These are phyloP conservation scores for Venturia carpophila DNA, from an alignment of 2,329 filamentous ascomycete genomes.

Conservation along the genomic window DNA sequence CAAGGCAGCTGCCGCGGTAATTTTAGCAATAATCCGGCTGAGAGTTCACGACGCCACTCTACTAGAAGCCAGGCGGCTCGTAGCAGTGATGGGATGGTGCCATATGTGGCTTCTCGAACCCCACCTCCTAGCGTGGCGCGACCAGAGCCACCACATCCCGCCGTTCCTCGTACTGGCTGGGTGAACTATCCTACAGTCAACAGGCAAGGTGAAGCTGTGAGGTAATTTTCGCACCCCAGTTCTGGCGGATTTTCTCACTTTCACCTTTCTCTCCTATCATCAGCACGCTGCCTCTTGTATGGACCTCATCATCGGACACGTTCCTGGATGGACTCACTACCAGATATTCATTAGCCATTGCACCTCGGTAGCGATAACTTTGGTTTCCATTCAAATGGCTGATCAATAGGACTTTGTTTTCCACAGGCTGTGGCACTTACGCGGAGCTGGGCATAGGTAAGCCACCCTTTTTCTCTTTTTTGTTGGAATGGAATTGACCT, in stretches of 20 bases:
- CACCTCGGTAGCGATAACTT: not conserved
- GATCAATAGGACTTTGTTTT: not conserved
- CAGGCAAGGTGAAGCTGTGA: constrained; percentile 6
- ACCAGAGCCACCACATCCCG: not conserved
- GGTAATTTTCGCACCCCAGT: constrained; percentile 3
- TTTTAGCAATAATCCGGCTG: not conserved
- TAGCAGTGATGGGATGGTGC: not conserved
- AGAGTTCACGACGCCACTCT: not conserved
- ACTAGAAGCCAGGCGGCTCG: not conserved
- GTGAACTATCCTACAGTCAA: not conserved
- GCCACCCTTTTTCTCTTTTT: not conserved
- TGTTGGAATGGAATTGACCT: not conserved
- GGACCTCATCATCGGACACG: not conserved
- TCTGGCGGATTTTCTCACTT: not conserved
- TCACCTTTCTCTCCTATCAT: not conserved
- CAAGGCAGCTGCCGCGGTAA: not conserved
- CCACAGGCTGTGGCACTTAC: constrained; percentile 10
- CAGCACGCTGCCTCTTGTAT: not conserved
- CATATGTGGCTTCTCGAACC: not conserved
- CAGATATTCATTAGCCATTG: not conserved
- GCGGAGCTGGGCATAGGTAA: not conserved
- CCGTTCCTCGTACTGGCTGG: constrained; percentile 2
- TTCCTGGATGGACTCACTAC: not conserved
- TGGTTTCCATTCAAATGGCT: constrained; percentile 1
- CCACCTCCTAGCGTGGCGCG: not conserved